Conservation (phyloP, 805 yeast genomes). For the Ogataea henricii region DNA sequence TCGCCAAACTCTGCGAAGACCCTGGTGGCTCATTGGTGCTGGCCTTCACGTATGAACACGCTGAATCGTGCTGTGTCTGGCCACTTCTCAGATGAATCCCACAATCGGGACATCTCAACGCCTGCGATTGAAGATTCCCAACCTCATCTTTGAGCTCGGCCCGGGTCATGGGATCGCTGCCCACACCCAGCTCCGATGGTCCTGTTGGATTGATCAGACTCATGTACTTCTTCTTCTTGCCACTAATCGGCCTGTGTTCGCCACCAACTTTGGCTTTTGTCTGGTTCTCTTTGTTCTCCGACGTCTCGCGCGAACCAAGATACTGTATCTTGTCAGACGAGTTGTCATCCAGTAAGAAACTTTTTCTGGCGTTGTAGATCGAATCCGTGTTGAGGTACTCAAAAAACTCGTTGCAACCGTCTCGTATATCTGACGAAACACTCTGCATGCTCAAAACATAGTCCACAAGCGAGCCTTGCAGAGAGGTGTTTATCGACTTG, state of each 20-base stretch:
- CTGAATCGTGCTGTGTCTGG: constrained; percentile 17
- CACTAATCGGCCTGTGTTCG: constrained; percentile 14
- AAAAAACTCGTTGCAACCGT: constrained; percentile 33
- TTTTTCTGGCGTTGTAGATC: constrained; percentile 23
- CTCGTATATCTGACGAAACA: constrained; percentile 31
- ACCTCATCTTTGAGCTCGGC: constrained; percentile 13
- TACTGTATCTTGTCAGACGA: constrained; percentile 23
- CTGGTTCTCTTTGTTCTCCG: constrained; percentile 24
- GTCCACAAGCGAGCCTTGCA: constrained; percentile 48
- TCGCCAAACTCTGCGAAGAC: constrained; percentile 26
- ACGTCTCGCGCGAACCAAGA: constrained; percentile 19
- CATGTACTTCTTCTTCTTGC: constrained; percentile 20
- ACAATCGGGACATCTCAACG: constrained; percentile 21
- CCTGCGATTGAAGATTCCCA: constrained; percentile 10
- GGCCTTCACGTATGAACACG: constrained; percentile 16
- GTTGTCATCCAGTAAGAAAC: constrained; percentile 18
- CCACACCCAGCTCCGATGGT: constrained; percentile 16
- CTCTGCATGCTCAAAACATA: constrained; percentile 40
- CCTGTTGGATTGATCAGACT: constrained; percentile 16
- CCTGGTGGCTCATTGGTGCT: constrained; percentile 22
- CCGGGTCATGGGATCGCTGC: constrained; percentile 8
- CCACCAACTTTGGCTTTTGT: constrained; percentile 8
- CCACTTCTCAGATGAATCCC: constrained; percentile 19
- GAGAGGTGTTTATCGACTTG: constrained; percentile 46
- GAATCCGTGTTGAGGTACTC: constrained; percentile 28